Evolutionary conservation across 768 basidiomycete genomes (phyloP).

Genomic region (Leucocoprinus birnbaumii): DNA sequence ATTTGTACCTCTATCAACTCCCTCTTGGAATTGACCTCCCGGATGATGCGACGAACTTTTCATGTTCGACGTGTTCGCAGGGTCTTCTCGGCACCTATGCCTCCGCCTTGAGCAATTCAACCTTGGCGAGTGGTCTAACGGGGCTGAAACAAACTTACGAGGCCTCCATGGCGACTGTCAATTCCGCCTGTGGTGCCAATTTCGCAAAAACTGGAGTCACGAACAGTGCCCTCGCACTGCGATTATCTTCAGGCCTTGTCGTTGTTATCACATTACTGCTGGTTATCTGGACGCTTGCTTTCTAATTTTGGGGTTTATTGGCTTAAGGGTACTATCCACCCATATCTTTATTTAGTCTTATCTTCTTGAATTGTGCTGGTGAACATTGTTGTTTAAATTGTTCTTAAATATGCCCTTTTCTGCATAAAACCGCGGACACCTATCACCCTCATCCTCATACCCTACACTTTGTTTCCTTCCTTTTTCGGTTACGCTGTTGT

Average conservation of each 20-base stretch:
- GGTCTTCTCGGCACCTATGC: constrained; percentile 55
- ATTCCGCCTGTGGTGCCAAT: constrained; percentile 47
- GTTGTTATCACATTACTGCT: background rate
- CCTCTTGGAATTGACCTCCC: constrained; percentile 58
- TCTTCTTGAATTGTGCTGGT: background rate
- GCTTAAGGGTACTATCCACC: too few species aligned
- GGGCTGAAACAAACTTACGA: constrained; percentile 48
- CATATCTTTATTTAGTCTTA: background rate
- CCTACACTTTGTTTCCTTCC: background rate
- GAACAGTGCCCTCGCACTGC: constrained; percentile 11
- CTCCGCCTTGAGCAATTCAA: constrained; percentile 33
- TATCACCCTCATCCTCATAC: background rate
- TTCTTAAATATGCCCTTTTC: background rate
- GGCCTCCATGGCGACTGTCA: constrained; percentile 41
- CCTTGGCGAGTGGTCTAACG: constrained; percentile 19
- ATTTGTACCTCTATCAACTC: constrained; percentile 71
- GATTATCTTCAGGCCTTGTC: background rate
- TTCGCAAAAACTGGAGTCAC: constrained; percentile 33
- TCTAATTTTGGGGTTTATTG: background rate
- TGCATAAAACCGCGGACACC: background rate
- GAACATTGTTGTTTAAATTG: background rate
- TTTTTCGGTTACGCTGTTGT: background rate
- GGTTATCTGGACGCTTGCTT: background rate
- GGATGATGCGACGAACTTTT: constrained; percentile 36
- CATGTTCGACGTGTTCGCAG: constrained; percentile 66